Conservation (phyloP, 495 filamentous ascomycete species). For the Podospora comata region DNA sequence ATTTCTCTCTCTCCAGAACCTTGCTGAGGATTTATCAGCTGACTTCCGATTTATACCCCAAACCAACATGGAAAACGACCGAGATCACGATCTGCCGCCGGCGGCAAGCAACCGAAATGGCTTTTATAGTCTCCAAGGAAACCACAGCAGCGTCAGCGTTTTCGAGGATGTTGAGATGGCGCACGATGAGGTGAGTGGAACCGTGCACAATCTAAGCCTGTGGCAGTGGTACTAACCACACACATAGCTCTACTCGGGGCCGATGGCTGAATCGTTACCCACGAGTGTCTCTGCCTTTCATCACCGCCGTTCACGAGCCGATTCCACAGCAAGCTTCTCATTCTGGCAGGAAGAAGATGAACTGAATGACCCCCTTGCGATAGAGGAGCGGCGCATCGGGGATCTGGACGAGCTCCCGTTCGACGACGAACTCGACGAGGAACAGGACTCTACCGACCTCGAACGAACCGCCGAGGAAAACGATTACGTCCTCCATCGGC, state of each 20-base stretch:
- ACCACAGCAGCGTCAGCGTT: conserved; percentile 78
- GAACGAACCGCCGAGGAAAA: conserved; percentile 37
- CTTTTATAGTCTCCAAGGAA: conserved; percentile 62
- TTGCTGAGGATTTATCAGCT: conserved; percentile 13
- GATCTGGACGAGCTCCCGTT: conserved; percentile 44
- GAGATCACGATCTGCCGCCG: conserved; percentile 19
- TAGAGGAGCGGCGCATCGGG: conserved; percentile 12
- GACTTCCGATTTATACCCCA: neutral
- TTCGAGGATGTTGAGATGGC: conserved; percentile 99
- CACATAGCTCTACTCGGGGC: conserved; percentile 79
- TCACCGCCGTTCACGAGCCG: conserved; percentile 71
- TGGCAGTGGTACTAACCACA: conserved; percentile 16
- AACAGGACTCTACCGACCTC: conserved; percentile 42
- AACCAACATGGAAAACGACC: conserved; percentile 32
- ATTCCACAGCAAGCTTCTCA: conserved; percentile 84
- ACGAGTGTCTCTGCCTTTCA: conserved; percentile 85
- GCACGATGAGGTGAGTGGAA: conserved; percentile 71
- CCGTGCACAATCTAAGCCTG: conserved; percentile 7
- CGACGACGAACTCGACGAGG: conserved; percentile 37
- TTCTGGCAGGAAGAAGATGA: conserved; percentile 73
- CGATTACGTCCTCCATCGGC: conserved; percentile 41
- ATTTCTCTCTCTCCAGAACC: neutral
- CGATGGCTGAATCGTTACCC: conserved; percentile 90
- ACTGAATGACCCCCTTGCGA: conserved; percentile 21
- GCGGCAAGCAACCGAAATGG: conserved; percentile 38